Conservation (phyloP, 2,329 filamentous ascomycete genomes). For the Stagonosporopsis cucurbitacearum region DNA sequence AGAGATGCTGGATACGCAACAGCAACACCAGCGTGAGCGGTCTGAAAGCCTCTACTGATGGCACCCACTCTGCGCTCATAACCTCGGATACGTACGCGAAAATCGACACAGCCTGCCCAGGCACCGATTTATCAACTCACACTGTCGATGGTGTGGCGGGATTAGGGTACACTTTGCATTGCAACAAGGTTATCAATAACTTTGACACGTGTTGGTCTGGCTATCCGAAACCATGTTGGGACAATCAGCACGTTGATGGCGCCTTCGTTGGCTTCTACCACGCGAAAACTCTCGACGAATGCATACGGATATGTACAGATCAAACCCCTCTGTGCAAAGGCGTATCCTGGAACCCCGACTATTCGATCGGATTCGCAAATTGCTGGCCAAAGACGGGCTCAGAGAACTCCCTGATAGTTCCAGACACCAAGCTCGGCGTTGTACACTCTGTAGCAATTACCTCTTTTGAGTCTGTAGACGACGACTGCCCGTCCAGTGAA, state of each 20-base stretch:
- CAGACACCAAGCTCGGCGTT: slow-evolving; percentile 19
- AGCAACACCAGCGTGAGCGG: slow-evolving; percentile 24
- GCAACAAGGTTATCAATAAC: slow-evolving; percentile 32
- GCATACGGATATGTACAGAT: slow-evolving; percentile 35
- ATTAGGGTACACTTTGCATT: slow-evolving; percentile 39
- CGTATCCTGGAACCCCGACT: slow-evolving; percentile 37
- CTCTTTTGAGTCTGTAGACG: slow-evolving; percentile 29
- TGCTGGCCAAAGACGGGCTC: slow-evolving; percentile 40
- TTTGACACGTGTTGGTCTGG: slow-evolving; percentile 32
- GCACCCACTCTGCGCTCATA: slow-evolving; percentile 33
- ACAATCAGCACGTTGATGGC: slow-evolving; percentile 1
- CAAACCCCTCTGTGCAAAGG: slow-evolving; percentile 40
- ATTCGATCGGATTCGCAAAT: slow-evolving; percentile 43
- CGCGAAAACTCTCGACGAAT: slow-evolving; percentile 35
- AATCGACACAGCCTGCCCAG: slow-evolving; percentile 32
- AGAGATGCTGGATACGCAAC: slow-evolving; percentile 40
- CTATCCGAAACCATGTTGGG: slow-evolving; percentile 27
- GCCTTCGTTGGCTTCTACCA: slow-evolving; percentile 38
- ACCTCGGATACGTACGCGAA: slow-evolving; percentile 26
- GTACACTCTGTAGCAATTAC: slow-evolving; percentile 39
- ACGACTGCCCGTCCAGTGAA: slow-evolving; percentile 24
- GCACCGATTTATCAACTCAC: slow-evolving; percentile 30
- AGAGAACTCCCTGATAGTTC: slow-evolving; percentile 15
- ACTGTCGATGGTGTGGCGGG: slow-evolving; percentile 29
- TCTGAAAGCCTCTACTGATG: slow-evolving; percentile 15